A percentile compares a stretch with the other conserved stretches of the same genome.
Conservation (phyloP, 352 stramenopile species). For the Phytopythium delawarense region DNA sequence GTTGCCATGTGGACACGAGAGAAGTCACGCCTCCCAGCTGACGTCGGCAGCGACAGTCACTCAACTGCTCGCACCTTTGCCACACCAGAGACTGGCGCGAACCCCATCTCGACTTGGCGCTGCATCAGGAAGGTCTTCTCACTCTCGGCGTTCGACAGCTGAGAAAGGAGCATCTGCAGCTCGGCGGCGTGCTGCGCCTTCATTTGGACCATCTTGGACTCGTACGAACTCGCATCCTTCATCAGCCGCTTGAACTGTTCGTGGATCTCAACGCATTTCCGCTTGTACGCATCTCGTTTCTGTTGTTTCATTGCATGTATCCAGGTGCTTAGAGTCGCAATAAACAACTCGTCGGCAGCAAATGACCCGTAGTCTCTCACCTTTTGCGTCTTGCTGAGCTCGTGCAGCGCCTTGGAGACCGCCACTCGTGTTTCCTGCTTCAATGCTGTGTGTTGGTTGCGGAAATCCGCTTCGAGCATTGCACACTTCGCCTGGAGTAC, state of each 20-base stretch:
- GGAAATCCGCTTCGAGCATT: constrained; percentile 35
- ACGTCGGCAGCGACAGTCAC: no score
- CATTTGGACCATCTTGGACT: constrained; percentile 45
- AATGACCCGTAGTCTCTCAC: constrained; percentile 9
- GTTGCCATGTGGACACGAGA: background rate
- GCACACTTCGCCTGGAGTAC: constrained; percentile 34
- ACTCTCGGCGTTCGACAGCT: constrained; percentile 59
- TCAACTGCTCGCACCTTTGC: background rate
- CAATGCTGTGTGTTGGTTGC: constrained; percentile 27
- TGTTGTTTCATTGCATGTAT: constrained; percentile 7
- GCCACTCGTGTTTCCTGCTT: constrained; percentile 49
- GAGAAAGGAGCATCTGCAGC: constrained; percentile 59
- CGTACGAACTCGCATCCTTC: constrained; percentile 34
- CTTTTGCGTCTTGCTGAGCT: constrained; percentile 64
- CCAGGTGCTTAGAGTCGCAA: background rate
- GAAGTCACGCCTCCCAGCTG: no score
- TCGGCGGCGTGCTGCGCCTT: constrained; percentile 53
- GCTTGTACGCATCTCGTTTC: constrained; percentile 81
- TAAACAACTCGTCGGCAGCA: background rate
- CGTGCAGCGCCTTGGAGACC: constrained; percentile 54
- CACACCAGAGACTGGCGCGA: constrained; percentile 8
- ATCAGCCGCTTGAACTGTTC: constrained; percentile 59
- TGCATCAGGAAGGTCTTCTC: constrained; percentile 67
- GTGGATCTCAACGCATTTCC: constrained; percentile 78
- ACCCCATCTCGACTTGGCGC: constrained; percentile 37